Conservation (phyloP, 352 stramenopile species). For the Paralagenidium karlingii region DNA sequence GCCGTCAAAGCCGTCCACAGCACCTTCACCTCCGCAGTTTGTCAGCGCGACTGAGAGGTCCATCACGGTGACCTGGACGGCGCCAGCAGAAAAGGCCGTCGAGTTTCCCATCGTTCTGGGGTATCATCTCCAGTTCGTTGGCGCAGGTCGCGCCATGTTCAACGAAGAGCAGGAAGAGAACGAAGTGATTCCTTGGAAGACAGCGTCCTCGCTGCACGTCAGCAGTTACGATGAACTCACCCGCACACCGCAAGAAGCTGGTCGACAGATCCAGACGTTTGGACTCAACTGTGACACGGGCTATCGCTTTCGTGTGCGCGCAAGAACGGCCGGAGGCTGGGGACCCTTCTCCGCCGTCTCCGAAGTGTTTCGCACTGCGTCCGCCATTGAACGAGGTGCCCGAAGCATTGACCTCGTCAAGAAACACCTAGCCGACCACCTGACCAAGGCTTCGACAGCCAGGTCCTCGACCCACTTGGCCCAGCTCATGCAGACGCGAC, state of each 20-base stretch:
- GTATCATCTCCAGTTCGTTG: slow-evolving; percentile 43
- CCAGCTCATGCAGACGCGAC: slow-evolving; percentile 28
- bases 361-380: slow-evolving; percentile 24
- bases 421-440: slow-evolving; percentile 4
- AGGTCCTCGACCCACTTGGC: slow-evolving; percentile 6
- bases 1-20: too few species aligned
- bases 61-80: slow-evolving; percentile 29
- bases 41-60: slow-evolving; percentile 24
- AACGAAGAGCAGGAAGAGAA: slow-evolving; percentile 9
- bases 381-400: too few species aligned
- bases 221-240: slow-evolving; percentile 31
- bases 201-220: slow-evolving; percentile 36
- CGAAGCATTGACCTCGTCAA: slow-evolving; percentile 20
- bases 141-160: slow-evolving; percentile 27
- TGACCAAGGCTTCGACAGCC: slow-evolving; percentile 6
- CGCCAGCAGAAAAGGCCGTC: slow-evolving; percentile 2
- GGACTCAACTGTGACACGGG: slow-evolving; percentile 25
- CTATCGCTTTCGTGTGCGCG: slow-evolving; percentile 51
- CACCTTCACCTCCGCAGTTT: slow-evolving; percentile 17
- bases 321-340: slow-evolving; percentile 44
- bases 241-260: slow-evolving; percentile 11
- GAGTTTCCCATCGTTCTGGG: slow-evolving; percentile 37
- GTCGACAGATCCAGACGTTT: slow-evolving; percentile 15
- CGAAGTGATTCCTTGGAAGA: too few species aligned
- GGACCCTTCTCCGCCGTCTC: slow-evolving; percentile 34